Evolutionary conservation across 1,139 yeast species (phyloP).

Genomic region (Magnusiomyces sp.): DNA sequence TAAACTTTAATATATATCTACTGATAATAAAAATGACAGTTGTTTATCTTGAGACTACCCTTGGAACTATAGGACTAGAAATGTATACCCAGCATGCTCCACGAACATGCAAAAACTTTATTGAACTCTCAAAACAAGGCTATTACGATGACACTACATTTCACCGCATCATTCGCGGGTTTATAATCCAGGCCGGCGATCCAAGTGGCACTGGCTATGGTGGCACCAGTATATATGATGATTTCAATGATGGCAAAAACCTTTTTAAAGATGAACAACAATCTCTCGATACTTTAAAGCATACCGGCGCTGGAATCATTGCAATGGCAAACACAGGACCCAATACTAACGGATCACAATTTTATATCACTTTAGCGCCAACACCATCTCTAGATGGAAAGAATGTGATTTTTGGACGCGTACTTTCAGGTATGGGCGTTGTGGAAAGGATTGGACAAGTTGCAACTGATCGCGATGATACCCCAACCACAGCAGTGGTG

Average conservation of each 20-base stretch:
- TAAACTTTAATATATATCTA: background rate
- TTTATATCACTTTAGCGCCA: constrained; percentile 45
- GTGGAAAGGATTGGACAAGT: constrained; percentile 44
- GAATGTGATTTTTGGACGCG: constrained; percentile 53
- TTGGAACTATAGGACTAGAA: constrained; percentile 26
- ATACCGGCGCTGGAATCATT: constrained; percentile 46
- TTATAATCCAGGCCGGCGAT: constrained; percentile 35
- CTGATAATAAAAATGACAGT: constrained; percentile 7
- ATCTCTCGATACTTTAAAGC: constrained; percentile 31
- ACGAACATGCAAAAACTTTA: constrained; percentile 25
- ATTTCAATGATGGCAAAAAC: constrained; percentile 10
- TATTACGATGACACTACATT: constrained; percentile 32
- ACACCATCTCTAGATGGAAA: constrained; percentile 41
- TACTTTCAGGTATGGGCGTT: constrained; percentile 46
- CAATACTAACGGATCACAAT: constrained; percentile 37
- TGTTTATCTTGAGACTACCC: constrained; percentile 17
- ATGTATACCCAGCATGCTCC: constrained; percentile 29
- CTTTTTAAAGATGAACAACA: constrained; percentile 36
- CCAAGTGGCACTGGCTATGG: constrained; percentile 33
- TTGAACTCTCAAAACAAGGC: constrained; percentile 24
- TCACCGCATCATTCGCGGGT: constrained; percentile 34
- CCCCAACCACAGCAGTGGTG: constrained; percentile 27
- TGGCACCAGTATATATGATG: constrained; percentile 28
- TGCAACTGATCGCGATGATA: constrained; percentile 37
- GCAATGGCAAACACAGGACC: constrained; percentile 38